phyloP scores from a whole-genome alignment of 2,329 filamentous ascomycete species.

The Aotearoamyces nothofagi region DNA sequence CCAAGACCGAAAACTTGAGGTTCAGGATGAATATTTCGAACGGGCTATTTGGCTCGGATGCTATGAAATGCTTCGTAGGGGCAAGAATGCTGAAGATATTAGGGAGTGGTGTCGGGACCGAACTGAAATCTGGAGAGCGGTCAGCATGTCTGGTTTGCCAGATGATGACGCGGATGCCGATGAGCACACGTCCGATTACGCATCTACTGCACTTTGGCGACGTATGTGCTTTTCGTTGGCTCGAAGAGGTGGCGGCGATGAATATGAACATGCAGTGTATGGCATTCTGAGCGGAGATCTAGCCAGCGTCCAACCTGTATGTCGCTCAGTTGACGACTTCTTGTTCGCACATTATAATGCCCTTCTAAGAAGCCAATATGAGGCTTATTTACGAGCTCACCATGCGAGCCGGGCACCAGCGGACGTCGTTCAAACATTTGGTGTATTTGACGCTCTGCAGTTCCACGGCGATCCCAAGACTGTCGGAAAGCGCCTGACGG shows the following conservation, averaged over 20 bases:
- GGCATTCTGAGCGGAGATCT: slow-evolving; percentile 80
- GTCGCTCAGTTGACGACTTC: slow-evolving; percentile 70
- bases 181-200: slow-evolving; percentile 28
- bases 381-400: slow-evolving; percentile 46
- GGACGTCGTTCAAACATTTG: slow-evolving; percentile 40
- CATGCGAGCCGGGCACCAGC: slow-evolving; percentile 37
- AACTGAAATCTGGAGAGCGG: slow-evolving; percentile 78
- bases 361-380: slow-evolving; percentile 67
- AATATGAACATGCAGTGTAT: slow-evolving; percentile 81
- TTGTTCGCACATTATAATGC: slow-evolving; percentile 82
- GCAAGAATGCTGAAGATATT: slow-evolving; percentile 59
- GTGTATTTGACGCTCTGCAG: slow-evolving; percentile 48
- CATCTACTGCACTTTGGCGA: slow-evolving; percentile 51
- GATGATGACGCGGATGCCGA: slow-evolving; percentile 31
- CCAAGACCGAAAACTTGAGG: slow-evolving; percentile 61
- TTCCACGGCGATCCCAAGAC: slow-evolving; percentile 40
- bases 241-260: slow-evolving; percentile 52
- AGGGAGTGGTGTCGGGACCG: slow-evolving; percentile 75
- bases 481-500: slow-evolving; percentile 42
- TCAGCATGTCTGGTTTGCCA: slow-evolving; percentile 64
- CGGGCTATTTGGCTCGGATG: slow-evolving; percentile 85
- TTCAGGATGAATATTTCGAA: slow-evolving; percentile 79
- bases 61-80: slow-evolving; percentile 81
- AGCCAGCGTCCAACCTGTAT: slow-evolving; percentile 60
- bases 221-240: slow-evolving; percentile 62